A percentile compares a stretch with the other conserved stretches of the same genome.
Evolutionary conservation across 345 rosid genomes (phyloP).

Genomic region (Combretum micranthum): DNA sequence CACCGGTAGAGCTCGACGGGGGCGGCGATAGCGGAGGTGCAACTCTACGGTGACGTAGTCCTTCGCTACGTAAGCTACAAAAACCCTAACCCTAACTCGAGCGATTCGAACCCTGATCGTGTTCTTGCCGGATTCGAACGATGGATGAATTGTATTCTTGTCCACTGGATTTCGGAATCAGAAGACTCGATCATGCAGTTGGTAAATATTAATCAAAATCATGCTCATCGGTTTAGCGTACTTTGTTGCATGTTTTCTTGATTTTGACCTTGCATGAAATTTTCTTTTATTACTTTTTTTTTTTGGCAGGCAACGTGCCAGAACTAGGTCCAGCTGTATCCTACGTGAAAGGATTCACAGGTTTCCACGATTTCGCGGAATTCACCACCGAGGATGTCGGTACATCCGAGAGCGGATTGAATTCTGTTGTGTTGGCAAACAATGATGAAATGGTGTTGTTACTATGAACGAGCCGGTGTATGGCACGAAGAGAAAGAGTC

Average conservation of each 20-base stretch:
- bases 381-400: constrained; percentile 95
- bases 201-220: constrained; percentile 5
- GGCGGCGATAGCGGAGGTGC: constrained; percentile 59
- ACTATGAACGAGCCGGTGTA: constrained; percentile 88
- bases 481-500: constrained; percentile 92
- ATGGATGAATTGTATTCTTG: constrained; percentile 43
- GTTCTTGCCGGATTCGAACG: constrained; percentile 60
- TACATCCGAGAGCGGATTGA: constrained; percentile 78
- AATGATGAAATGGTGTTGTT: constrained; percentile 73
- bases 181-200: constrained; percentile 80
- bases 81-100: constrained; percentile 3
- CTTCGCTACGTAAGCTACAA: constrained; percentile 65
- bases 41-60: constrained; percentile 79
- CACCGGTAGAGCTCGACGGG: constrained; percentile 43
- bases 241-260: too few relatives aligned
- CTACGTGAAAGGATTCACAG: constrained; percentile 64
- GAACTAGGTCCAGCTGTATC: constrained; percentile 55
- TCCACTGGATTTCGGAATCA: constrained; percentile 67
- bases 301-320: constrained; percentile 62
- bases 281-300: too few relatives aligned
- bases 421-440: constrained; percentile 69
- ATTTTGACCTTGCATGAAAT: too few relatives aligned
- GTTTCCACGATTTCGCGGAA: constrained; percentile 90
- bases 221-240: too few relatives aligned
- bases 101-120: constrained; percentile 6